Evolutionary conservation across 306 rosid genomes (phyloP).

Genomic region (Spatholobus suberectus): DNA sequence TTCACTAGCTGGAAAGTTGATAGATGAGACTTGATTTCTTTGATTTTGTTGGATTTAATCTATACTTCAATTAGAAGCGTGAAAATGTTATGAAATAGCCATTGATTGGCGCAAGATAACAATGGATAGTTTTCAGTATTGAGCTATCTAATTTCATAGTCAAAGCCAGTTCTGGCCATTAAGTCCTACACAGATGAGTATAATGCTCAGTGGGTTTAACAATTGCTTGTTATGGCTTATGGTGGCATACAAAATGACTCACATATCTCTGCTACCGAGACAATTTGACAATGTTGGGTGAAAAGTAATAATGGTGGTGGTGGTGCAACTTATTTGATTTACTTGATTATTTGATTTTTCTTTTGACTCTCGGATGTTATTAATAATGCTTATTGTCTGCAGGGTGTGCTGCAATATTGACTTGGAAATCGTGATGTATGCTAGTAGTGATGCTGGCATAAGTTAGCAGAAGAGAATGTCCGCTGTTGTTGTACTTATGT

Average conservation of each 20-base stretch:
- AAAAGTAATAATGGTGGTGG: not conserved
- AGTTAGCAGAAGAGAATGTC: constrained; percentile 29
- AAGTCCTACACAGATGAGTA: not conserved
- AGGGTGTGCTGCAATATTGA: constrained; percentile 56
- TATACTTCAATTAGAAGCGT: constrained; percentile 37
- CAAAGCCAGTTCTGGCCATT: not conserved
- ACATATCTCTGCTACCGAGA: not conserved
- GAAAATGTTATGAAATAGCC: constrained; percentile 35
- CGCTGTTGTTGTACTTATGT: constrained; percentile 1
- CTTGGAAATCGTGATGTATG: constrained; percentile 32
- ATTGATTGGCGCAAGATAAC: constrained; percentile 40
- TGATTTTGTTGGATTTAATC: constrained; percentile 9
- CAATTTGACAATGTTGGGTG: not conserved
- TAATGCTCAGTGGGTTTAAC: not conserved
- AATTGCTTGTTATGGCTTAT: not conserved
- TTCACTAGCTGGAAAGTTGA: constrained; percentile 22
- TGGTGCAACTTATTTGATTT: not conserved
- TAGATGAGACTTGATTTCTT: not conserved
- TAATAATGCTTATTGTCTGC: constrained; percentile 46
- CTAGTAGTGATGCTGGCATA: constrained; percentile 16
- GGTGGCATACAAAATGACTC: not conserved
- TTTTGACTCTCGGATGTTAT: not conserved
- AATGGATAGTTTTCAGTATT: constrained; percentile 31
- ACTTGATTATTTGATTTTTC: not conserved
- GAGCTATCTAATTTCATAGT: not conserved